Evolutionary conservation across 2,329 filamentous ascomycete genomes (phyloP).

Genomic region (Penicillium sp.): DNA sequence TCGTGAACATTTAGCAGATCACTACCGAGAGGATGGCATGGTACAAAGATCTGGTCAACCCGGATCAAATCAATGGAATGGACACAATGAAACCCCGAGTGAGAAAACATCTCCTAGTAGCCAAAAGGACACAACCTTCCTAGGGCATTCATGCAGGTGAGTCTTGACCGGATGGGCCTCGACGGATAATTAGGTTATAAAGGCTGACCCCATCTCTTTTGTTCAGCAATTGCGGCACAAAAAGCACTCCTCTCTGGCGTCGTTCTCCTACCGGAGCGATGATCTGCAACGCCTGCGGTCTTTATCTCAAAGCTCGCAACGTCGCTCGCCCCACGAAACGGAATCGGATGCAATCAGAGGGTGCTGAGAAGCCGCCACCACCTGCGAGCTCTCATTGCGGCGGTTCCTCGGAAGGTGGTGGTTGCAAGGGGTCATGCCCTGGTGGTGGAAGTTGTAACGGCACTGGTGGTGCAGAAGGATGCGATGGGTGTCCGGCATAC

Average conservation of each 20-base stretch:
- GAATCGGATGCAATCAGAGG: slow-evolving; percentile 51
- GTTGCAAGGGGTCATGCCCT: slow-evolving; percentile 74
- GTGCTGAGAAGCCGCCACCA: slow-evolving; percentile 16
- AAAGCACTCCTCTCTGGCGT: slow-evolving; percentile 86
- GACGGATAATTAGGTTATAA: background rate
- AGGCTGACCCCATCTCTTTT: slow-evolving; percentile 5
- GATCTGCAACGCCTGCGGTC: slow-evolving; percentile 93
- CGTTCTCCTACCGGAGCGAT: slow-evolving; percentile 85
- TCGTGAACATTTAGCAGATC: slow-evolving; percentile 30
- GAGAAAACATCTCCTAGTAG: slow-evolving; percentile 29
- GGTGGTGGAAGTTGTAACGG: slow-evolving; percentile 93
- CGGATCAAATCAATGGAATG: slow-evolving; percentile 10
- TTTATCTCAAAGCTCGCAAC: slow-evolving; percentile 90
- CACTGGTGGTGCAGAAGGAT: slow-evolving; percentile 87
- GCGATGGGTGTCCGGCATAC: slow-evolving; percentile 89
- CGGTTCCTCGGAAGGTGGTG: slow-evolving; percentile 25
- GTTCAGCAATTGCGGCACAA: slow-evolving; percentile 86
- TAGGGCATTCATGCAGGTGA: slow-evolving; percentile 38
- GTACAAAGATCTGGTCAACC: slow-evolving; percentile 13
- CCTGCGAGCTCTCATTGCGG: slow-evolving; percentile 26
- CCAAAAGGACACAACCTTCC: slow-evolving; percentile 33
- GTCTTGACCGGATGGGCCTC: slow-evolving; percentile 7
- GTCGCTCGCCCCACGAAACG: slow-evolving; percentile 81
- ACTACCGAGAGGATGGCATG: slow-evolving; percentile 18
- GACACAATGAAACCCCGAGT: slow-evolving; percentile 8